phyloP scores from a whole-genome alignment of 768 basidiomycete genomes.

The Termitomyces sp. region DNA sequence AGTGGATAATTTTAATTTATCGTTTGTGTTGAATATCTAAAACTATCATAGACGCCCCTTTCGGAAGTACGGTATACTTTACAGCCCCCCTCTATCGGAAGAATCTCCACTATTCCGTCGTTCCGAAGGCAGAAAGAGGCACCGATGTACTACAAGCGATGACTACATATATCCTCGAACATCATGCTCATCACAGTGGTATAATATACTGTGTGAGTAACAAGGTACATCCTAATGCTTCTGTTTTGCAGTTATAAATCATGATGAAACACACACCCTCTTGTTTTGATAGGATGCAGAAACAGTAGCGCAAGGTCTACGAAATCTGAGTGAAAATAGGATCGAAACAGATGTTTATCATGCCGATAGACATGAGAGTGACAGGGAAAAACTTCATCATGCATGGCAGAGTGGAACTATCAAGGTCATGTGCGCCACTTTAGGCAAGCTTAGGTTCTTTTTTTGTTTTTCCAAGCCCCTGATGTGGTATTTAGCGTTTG shows the following conservation, averaged over 20 bases:
- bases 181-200: conserved; percentile 69
- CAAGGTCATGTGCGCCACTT: conserved; percentile 89
- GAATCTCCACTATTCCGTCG: conserved; percentile 80
- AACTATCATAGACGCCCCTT: conserved; percentile 36
- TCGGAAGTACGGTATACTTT: conserved; percentile 73
- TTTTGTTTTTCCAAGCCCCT: neutral
- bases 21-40: conserved; percentile 3
- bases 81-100: conserved; percentile 76
- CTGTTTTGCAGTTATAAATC: neutral
- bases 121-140: conserved; percentile 63
- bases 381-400: conserved; percentile 71
- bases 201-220: conserved; percentile 87
- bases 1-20: conserved; percentile 27
- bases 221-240: conserved; percentile 45
- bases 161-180: conserved; percentile 62
- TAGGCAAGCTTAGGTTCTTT: conserved; percentile 39
- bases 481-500: conserved; percentile 53
- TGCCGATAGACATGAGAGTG: conserved; percentile 57
- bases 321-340: conserved; percentile 44
- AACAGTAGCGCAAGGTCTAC: conserved; percentile 60
- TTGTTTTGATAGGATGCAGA: conserved; percentile 64
- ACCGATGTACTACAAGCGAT: conserved; percentile 53
- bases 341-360: conserved; percentile 84
- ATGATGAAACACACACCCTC: neutral
- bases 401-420: conserved; percentile 74